Evolutionary conservation across 73 alveolate species (phyloP), one percentile per base, ranked within the genome.

Genomic region (Paramecium biaurelia): DNA sequence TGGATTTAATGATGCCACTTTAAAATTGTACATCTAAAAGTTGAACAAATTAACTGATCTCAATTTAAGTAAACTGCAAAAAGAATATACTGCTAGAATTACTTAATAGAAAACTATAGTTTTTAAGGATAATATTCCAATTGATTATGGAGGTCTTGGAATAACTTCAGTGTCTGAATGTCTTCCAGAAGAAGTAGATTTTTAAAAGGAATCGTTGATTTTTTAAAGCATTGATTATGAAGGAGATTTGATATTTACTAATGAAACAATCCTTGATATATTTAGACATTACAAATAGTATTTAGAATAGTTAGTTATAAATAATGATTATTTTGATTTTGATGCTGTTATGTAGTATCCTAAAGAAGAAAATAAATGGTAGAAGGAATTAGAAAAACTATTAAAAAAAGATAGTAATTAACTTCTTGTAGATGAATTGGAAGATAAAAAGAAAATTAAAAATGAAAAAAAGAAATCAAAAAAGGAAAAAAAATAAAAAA

Each of bases 1-100:
- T 79, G 90, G 90, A 24, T 79, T 79, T 45, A 79, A 79, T 79
- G 90, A 79, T 79, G 90, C 90, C 12, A 79, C 90, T 42, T 26
- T 79, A 23, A 41, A 41, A 43, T 24, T 79, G n/a, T 79, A 6
- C 47, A 79, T 30, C 37, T 12, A 79, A 41, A 41, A 47, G 24
- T n/a, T 79, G 47, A 45, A 21, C 12, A 41, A 38, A 14, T 18
- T 79, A 30, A 79, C 72, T 79, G 90, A 79, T 79, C 28, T 47
- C 12, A 43, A 79, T 41, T 38, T 79, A 43, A 45, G 76, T 42
- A 79, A 79, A 7, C 37, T 79, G 18, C 45, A 45, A 79, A 79
- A 47, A 34, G 90, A 79, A 43, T 79, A 79, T 47, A 43, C 26
- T 43, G 57, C 57, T 37, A 37, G 37, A 34, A 37, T 23, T 11